Evolutionary conservation across 179 eudicot species (phyloP).

Genomic region (Drosera spatulata): DNA sequence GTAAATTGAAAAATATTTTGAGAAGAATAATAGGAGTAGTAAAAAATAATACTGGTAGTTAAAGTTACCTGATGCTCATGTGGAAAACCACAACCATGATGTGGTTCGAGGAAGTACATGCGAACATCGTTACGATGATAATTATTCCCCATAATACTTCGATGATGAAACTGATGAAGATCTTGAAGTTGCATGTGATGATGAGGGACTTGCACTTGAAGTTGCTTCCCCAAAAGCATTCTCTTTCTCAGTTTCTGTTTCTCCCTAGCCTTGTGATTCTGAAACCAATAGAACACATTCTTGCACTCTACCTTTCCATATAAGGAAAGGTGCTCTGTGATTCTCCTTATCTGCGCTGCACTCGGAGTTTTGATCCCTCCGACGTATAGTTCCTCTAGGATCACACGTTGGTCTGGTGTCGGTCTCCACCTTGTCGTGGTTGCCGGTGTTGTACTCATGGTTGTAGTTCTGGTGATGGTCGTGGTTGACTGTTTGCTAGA

Average conservation of each 20-base stretch:
- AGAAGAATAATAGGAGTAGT: background rate
- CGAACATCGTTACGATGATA: background rate
- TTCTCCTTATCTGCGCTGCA: slow-evolving; percentile 25
- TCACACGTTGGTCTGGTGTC: slow-evolving; percentile 23
- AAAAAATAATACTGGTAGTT: too few relatives aligned
- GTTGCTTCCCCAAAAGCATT: background rate
- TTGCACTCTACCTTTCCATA: slow-evolving; percentile 33
- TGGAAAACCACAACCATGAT: background rate
- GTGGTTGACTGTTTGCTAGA: too few relatives aligned
- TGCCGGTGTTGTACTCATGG: slow-evolving; percentile 1
- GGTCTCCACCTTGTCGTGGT: slow-evolving; percentile 31
- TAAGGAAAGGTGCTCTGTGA: slow-evolving; percentile 17
- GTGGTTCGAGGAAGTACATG: background rate
- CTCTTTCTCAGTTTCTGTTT: slow-evolving; percentile 7
- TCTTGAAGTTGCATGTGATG: background rate
- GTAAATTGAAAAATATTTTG: background rate
- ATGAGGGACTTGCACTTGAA: background rate
- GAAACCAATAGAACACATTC: too few relatives aligned
- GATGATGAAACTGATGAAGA: too few relatives aligned
- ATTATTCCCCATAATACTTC: background rate
- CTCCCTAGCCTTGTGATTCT: slow-evolving; percentile 2
- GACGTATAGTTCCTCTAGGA: slow-evolving; percentile 21
- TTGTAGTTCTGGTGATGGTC: background rate
- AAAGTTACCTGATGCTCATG: background rate
- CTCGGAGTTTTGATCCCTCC: slow-evolving; percentile 6